phyloP scores from a whole-genome alignment of 1,284 basidiomycete genomes.

The Fomitopsis palustris region DNA sequence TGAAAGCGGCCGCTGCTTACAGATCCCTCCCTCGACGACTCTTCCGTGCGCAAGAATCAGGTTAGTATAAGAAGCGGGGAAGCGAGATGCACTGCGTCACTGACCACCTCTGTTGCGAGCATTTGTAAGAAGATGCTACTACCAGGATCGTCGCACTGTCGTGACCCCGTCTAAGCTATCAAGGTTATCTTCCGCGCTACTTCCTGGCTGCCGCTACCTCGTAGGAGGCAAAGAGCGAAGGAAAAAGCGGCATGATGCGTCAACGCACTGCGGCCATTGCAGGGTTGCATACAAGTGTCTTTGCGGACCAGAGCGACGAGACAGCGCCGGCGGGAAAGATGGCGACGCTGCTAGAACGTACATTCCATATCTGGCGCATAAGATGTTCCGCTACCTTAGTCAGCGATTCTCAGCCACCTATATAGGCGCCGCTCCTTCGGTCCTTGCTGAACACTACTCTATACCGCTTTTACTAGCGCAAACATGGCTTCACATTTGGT shows the following conservation, averaged over 20 bases:
- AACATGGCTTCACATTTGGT: conserved; percentile 66
- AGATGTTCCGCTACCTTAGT: conserved; percentile 11
- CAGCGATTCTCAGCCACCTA: conserved; percentile 18
- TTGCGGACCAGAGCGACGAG: not conserved
- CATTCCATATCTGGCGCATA: not conserved
- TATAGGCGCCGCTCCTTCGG: conserved; percentile 7
- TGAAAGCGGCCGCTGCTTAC: not conserved
- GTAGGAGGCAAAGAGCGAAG: no score
- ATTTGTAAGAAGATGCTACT: not conserved
- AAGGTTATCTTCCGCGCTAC: no score
- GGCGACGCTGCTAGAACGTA: not conserved
- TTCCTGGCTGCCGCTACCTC: no score
- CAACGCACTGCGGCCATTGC: no score
- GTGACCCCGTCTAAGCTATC: no score
- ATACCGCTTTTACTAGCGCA: not conserved
- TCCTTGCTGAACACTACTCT: not conserved
- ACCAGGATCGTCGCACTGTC: not conserved
- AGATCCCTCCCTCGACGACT: not conserved
- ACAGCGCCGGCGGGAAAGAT: not conserved
- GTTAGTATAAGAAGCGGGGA: not conserved
- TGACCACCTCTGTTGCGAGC: not conserved
- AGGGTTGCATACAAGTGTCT: no score
- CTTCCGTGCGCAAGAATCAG: not conserved
- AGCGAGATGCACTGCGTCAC: not conserved
- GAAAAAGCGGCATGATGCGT: no score